Base-by-base conservation (phyloP, 306 rosid species). In the Mimosa pudica region DNA sequence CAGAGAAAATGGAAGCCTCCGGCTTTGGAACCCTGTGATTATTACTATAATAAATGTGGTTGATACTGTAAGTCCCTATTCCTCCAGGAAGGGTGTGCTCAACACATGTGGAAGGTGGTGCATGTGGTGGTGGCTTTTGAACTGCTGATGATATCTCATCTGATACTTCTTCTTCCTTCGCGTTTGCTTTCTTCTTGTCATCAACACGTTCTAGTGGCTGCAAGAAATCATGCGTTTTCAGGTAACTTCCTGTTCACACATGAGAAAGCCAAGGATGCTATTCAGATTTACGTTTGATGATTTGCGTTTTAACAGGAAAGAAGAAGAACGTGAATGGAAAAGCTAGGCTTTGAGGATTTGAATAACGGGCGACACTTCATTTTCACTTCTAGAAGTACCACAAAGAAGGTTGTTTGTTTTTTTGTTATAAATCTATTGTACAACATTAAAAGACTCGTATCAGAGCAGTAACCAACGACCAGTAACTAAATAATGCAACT, bases 41-140 rank as follows among this genome's bases (percentile, higher is more conserved):
- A 74, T 76, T 90, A 20, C 84, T 82, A 84, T 82, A 83, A 7
- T 97, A 89, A 80, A 91, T 80, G 86, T 93, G 97, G 86, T 93
- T 91, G 62, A 96, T 96, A 47, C 91, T 96, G 88, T 91, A 96
- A 55, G 99, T 93, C 73, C 99, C 99, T 78, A 96, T 89, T 78
- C 99, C 99, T 47, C 99, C 99, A 0, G 99, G 99, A 7, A 96
- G 90, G 71, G 87, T 60, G 79, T 89, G 94, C 88, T 92, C 99
- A 54, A 82, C 93, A 3, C 93, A 87, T 81, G 65, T 35, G 10
- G 90, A 75, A 30, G 89, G 70, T 24, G 84, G 67, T 16, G 85
- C 73, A 4, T 79, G 73, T n/a, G 90, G 82, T 0, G 85, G 67
- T 30, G 74, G 85, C 54, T 86, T 90, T 77, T 87, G 88, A 76